Conservation (phyloP, 2,329 filamentous ascomycete species). For the Exophiala dermatitidis region DNA sequence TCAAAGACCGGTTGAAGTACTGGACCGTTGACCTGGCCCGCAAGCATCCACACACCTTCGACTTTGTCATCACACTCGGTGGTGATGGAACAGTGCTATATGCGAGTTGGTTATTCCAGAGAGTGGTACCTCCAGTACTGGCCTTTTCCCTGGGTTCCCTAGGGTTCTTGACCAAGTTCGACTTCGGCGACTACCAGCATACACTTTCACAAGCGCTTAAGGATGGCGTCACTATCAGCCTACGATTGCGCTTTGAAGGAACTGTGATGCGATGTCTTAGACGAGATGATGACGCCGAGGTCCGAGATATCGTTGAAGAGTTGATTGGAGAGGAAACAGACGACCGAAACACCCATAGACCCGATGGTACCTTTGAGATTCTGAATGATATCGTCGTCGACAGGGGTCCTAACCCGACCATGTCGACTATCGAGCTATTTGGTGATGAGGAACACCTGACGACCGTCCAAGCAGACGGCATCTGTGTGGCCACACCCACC, state of each 20-base stretch:
- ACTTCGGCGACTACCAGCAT: constrained; percentile 66
- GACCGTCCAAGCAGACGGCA: constrained; percentile 82
- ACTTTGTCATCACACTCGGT: constrained; percentile 85
- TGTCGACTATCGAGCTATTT: constrained; percentile 88
- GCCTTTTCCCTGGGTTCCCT: constrained; percentile 90
- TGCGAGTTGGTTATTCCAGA: constrained; percentile 93
- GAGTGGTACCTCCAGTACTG: constrained; percentile 85
- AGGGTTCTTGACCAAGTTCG: constrained; percentile 94
- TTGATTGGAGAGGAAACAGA: constrained; percentile 79
- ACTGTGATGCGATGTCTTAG: constrained; percentile 76
- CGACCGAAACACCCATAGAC: constrained; percentile 75
- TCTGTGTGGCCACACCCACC: constrained; percentile 90
- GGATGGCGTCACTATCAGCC: constrained; percentile 79
- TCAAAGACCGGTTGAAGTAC: constrained; percentile 59
- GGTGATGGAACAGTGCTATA: constrained; percentile 95
- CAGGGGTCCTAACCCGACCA: constrained; percentile 84
- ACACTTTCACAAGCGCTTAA: constrained; percentile 66
- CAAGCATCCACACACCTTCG: constrained; percentile 74
- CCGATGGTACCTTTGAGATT: constrained; percentile 79
- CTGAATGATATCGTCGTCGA: constrained; percentile 97
- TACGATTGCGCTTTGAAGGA: constrained; percentile 83
- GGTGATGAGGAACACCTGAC: constrained; percentile 95
- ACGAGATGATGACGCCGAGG: constrained; percentile 31
- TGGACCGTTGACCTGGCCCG: constrained; percentile 78
- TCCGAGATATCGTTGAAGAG: constrained; percentile 76